Evolutionary conservation across 2,329 filamentous ascomycete species (phyloP), one percentile per base, ranked within the genome.

Genomic region (Diaporthe aspalathi): DNA sequence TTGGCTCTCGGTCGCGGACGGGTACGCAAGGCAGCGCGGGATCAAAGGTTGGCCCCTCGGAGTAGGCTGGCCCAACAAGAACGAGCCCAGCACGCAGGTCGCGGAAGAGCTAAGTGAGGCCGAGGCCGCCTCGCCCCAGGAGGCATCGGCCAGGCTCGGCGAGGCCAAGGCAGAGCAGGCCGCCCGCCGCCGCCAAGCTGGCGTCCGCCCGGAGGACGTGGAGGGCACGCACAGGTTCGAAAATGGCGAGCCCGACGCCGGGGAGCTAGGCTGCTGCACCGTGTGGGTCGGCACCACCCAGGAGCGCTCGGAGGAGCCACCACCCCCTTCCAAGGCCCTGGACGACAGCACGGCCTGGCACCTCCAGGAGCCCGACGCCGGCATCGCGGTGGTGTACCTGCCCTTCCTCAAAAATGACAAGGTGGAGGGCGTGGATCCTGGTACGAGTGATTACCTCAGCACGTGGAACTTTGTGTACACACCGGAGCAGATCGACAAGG

Each of bases 391-490:
- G 4, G 86, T 97, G 20, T 99, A 99, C 82, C 92, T 98, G 77
- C 96, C 96, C 0, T 91, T 98, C 73, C 85, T 98, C 17, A 89
- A 92, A 35, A 98, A 99, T 79, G 88, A 91, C 0, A 92, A 92
- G 72, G 92, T 94, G 0, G 88, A 91, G 0, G 93, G 90, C 53
- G 92, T 98, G n/a, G 92, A 97, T 75, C 96, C 96, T 0, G 90
- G 91, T 29, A 89, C 88, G 2, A 93, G 90, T 67, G 94, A 97
- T 72, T 98, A 94, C 81, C 90, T 98, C 84, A 94, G 91, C 75
- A 99, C 96, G 0, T 99, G 96, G 96, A 99, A 99, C 79, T 98
- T 98, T 79, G 91, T 98, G 38, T 99, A 98, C 80, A 97, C 93
- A 2, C 92, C 94, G 0, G 91, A 96, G 70, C 92, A 99, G 80